Evolutionary conservation across 495 filamentous ascomycete genomes (phyloP), one percentile per base, ranked within the genome.

Genomic region (Xylaria intraflava): DNA sequence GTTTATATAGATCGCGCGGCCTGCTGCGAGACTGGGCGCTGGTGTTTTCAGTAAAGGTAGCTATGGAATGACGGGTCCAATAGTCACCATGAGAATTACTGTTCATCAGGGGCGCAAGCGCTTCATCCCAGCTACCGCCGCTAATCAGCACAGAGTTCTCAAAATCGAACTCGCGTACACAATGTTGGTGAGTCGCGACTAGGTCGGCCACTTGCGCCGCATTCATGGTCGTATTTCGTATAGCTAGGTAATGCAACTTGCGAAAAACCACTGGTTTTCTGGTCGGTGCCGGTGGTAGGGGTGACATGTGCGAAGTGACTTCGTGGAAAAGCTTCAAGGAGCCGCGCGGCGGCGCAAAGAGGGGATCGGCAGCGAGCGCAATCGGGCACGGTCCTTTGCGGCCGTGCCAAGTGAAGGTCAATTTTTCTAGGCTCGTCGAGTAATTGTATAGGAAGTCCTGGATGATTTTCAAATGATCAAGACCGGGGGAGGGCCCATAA

Each of bases 391-490:
- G 82, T 0, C 85, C 83, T 54, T 82, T 81, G 31, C 72, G 69
- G 27, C 87, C 86, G 44, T 79, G 72, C 87, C 88, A 91, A 26
- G 77, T 78, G 64, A 91, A 90, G 42, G 70, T 72, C 47, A 91
- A 72, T 52, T 78, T 80, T 41, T 79, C 78, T 1, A 93, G 71
- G 36, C 62, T 69, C n/a, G 70, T 58, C 1, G 84, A 76, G 61
- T 90, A 85, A 52, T 67, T 71, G 26, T 82, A 77, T 47, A 91
- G 76, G 62, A 87, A 90, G 45, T 82, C 78, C 45, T 90, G 83
- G 8, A 91, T 76, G 47, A 87, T 75, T 62, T 88, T 89, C 33
- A 89, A 75, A 62, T 91, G 85, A 62, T 90, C 87, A 0, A 78
- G 72, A 20, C 78, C 78, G 4, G 78, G 74, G 4, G 66, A 67